These are phyloP conservation scores for Aeschynomene evenia DNA, from an alignment of 306 rosid species.

Conservation along the genomic window DNA sequence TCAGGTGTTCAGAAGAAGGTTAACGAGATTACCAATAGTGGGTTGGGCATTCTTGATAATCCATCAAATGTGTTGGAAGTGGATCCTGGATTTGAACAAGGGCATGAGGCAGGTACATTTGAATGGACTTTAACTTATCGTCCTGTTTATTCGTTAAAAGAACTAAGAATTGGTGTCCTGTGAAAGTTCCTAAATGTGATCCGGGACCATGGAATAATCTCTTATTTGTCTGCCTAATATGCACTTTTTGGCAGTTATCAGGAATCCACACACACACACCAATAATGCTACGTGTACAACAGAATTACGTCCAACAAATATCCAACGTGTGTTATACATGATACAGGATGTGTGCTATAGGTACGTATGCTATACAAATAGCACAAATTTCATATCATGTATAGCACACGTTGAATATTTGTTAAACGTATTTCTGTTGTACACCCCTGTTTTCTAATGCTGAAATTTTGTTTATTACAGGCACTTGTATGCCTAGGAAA, in stretches of 20 bases:
- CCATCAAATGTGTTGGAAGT: background rate
- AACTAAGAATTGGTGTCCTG: too few relatives aligned
- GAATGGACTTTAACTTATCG: background rate
- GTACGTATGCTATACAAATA: too few relatives aligned
- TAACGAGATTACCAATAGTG: constrained; percentile 3
- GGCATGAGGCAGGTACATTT: constrained; percentile 30
- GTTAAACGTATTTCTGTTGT: too few relatives aligned
- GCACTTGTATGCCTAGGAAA: constrained; percentile 20
- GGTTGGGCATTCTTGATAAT: background rate
- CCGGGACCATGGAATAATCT: too few relatives aligned
- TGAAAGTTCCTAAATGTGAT: too few relatives aligned
- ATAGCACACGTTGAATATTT: too few relatives aligned
- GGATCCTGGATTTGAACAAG: constrained; percentile 1
- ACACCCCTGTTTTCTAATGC: background rate
- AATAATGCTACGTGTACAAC: too few relatives aligned
- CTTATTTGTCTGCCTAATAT: background rate
- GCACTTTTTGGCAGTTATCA: background rate
- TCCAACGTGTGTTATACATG: too few relatives aligned
- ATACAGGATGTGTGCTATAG: too few relatives aligned
- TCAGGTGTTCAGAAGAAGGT: background rate
- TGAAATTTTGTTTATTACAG: background rate
- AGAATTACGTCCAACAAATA: too few relatives aligned
- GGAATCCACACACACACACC: too few relatives aligned
- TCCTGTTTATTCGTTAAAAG: background rate
- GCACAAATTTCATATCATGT: too few relatives aligned